Percentiles rank a stretch among this genome's conserved stretches.
Evolutionary conservation across 108 stramenopile genomes (phyloP).

Genomic region (Poteriospumella lacustris): DNA sequence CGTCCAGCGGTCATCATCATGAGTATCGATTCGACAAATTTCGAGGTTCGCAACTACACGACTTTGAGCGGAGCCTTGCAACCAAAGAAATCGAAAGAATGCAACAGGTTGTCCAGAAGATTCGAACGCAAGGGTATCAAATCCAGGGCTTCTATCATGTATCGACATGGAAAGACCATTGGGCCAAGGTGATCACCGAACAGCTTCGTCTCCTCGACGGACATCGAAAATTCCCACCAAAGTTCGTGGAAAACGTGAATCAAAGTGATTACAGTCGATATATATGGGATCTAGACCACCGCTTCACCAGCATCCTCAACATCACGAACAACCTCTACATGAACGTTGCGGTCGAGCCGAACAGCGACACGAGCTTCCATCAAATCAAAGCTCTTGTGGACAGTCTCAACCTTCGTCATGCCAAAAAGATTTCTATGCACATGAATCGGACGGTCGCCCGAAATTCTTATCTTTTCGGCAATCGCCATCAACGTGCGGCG

Average conservation of each 20-base stretch:
- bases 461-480: neutral
- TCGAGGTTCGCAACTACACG: too few relatives aligned
- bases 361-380: too few relatives aligned
- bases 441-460: neutral
- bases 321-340: neutral
- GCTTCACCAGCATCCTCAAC: neutral
- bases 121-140: too few relatives aligned
- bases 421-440: neutral
- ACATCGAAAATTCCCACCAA: neutral
- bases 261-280: neutral
- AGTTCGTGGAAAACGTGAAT: neutral
- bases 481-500: neutral
- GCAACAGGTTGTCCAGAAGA: too few relatives aligned
- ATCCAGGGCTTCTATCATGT: neutral
- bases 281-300: neutral
- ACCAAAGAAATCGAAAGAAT: too few relatives aligned
- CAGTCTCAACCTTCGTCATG: neutral
- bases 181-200: neutral
- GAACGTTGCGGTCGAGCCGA: neutral
- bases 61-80: too few relatives aligned
- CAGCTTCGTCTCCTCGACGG: conserved; percentile 1
- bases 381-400: neutral
- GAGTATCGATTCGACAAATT: too few relatives aligned
- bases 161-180: neutral
- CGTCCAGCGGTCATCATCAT: too few relatives aligned